These are phyloP conservation scores for Aureobasidium sp. DNA, from an alignment of 2,329 filamentous ascomycete genomes.

Conservation along the genomic window DNA sequence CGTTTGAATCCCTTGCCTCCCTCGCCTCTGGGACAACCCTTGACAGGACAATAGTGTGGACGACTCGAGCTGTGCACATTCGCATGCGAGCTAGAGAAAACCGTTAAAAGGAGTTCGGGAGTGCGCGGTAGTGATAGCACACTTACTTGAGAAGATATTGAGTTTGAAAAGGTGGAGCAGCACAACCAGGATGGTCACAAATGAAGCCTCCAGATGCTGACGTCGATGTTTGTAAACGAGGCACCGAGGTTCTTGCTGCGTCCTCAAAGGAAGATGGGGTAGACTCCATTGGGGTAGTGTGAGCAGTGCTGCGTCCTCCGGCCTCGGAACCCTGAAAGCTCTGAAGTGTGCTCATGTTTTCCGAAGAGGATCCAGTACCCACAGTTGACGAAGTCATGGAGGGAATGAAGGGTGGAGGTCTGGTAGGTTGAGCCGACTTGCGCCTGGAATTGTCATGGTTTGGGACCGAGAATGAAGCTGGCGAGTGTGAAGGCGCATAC, in stretches of 20 bases:
- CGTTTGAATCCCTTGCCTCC: slow-evolving; percentile 62
- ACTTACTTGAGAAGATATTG: slow-evolving; percentile 65
- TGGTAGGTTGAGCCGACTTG: neutral
- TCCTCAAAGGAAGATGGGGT: slow-evolving; percentile 26
- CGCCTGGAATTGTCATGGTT: slow-evolving; percentile 12
- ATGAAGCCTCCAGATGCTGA: slow-evolving; percentile 34
- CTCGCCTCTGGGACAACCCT: slow-evolving; percentile 50
- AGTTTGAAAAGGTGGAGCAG: slow-evolving; percentile 67
- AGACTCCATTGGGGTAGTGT: slow-evolving; percentile 30
- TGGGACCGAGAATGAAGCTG: slow-evolving; percentile 7
- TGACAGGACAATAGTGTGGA: slow-evolving; percentile 58
- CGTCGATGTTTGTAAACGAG: slow-evolving; percentile 24
- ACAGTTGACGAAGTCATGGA: neutral
- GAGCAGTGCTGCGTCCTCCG: slow-evolving; percentile 29
- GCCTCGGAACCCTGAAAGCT: slow-evolving; percentile 23
- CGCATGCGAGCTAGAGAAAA: slow-evolving; percentile 54
- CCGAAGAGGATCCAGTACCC: slow-evolving; percentile 22
- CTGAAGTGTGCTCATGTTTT: slow-evolving; percentile 22
- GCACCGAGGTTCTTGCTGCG: slow-evolving; percentile 22
- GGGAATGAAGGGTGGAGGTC: slow-evolving; percentile 10
- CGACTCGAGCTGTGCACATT: slow-evolving; percentile 58
- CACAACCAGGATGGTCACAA: slow-evolving; percentile 60
- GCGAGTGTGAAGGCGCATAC: slow-evolving; percentile 17
- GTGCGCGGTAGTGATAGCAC: neutral
- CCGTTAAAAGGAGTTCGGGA: neutral